These are phyloP conservation scores for Aureobasidium lini DNA, from an alignment of 2,329 filamentous ascomycete species.

Conservation along the genomic window DNA sequence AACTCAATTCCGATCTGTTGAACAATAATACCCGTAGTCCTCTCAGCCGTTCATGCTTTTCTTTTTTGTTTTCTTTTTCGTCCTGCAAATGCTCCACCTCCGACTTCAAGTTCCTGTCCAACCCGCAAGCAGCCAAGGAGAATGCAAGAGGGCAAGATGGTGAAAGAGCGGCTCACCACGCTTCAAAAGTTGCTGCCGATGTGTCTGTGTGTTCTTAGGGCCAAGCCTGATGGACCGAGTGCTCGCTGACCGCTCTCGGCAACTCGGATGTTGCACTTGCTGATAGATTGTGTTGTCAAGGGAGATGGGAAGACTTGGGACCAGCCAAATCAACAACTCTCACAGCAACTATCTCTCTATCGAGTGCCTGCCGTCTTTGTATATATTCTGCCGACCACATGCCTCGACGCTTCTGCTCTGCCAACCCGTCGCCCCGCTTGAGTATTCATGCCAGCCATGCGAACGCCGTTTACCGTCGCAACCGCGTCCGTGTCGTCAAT, in stretches of 20 bases:
- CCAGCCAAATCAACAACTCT: not conserved
- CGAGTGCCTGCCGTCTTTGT: not conserved
- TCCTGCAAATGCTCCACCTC: not conserved
- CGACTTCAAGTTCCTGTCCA: not conserved
- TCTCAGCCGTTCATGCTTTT: constrained; percentile 4
- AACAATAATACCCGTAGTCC: not conserved
- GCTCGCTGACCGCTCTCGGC: constrained; percentile 9
- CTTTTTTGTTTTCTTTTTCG: not conserved
- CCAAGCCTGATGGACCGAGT: not conserved
- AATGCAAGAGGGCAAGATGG: not conserved
- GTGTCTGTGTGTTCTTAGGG: constrained; percentile 1
- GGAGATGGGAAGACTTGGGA: not conserved
- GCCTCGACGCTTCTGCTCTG: not conserved
- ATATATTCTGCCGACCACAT: not conserved
- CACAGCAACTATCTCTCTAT: not conserved
- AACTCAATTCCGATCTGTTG: constrained; percentile 8
- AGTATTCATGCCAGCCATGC: constrained; percentile 1
- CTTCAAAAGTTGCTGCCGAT: not conserved
- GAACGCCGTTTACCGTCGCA: constrained; percentile 3
- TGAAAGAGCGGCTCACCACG: not conserved
- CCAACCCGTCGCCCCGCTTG: not conserved
- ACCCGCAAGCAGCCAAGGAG: not conserved
- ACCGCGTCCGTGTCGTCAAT: constrained; percentile 6
- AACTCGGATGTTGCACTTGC: not conserved
- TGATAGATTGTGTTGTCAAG: not conserved